phyloP scores from a whole-genome alignment of 2,329 filamentous ascomycete genomes.

The Pseudodiploospora longispora region DNA sequence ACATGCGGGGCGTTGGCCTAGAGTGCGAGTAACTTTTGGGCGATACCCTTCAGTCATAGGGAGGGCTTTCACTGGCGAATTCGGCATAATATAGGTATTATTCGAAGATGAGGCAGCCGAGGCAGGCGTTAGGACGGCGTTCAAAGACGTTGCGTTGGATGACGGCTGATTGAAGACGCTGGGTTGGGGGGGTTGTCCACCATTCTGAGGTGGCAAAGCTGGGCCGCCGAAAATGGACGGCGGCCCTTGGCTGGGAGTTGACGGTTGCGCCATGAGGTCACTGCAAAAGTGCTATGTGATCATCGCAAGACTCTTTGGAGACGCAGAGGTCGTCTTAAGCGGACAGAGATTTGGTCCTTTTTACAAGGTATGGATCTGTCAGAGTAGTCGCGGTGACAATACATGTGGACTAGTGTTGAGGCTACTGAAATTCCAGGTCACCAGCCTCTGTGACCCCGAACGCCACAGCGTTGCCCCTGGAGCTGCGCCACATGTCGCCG shows the following conservation, averaged over 20 bases:
- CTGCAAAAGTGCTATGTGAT: no score
- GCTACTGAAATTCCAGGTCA: no score
- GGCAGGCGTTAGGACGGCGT: conserved; percentile 13
- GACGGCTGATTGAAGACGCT: conserved; percentile 18
- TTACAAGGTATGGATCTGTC: no score
- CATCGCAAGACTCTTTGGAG: conserved; percentile 11
- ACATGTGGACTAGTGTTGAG: no score
- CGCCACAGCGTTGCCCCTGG: no score
- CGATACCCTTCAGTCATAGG: conserved; percentile 66
- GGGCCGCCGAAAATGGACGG: conserved; percentile 41
- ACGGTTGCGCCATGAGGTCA: conserved; percentile 34
- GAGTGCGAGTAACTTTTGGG: conserved; percentile 71
- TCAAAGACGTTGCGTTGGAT: conserved; percentile 17
- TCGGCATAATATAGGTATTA: conserved; percentile 87
- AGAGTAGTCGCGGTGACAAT: no score
- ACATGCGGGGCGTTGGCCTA: conserved; percentile 80
- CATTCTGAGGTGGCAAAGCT: conserved; percentile 15
- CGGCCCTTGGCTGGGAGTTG: conserved; percentile 33
- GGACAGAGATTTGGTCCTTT: no score
- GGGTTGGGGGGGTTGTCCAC: conserved; percentile 18
- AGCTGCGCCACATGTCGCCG: no score
- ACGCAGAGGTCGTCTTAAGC: no score
- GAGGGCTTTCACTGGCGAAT: conserved; percentile 64
- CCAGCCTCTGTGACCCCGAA: no score
- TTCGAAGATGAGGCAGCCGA: conserved; percentile 30